phyloP scores from a whole-genome alignment of 2,329 filamentous ascomycete species.

The Arthrinium phaeospermum region DNA sequence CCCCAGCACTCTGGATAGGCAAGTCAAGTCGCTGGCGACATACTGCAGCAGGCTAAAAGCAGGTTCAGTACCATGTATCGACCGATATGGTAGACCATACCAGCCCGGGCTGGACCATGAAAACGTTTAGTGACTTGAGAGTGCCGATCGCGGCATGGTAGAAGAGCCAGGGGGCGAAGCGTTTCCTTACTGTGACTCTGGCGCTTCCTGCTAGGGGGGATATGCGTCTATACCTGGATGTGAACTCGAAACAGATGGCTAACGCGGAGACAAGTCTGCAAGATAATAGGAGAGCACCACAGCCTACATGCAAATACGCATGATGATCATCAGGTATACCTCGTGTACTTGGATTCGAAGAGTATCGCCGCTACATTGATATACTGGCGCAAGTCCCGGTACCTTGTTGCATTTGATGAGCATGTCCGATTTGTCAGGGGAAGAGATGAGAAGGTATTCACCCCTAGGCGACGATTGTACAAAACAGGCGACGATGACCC shows the following conservation, averaged over 20 bases:
- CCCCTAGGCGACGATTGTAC: too few relatives aligned
- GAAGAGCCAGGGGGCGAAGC: background rate
- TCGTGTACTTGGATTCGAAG: background rate
- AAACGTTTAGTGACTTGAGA: background rate
- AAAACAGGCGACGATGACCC: background rate
- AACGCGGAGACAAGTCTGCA: background rate
- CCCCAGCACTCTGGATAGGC: too few relatives aligned
- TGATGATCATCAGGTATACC: too few relatives aligned
- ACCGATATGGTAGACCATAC: background rate
- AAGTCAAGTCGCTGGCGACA: too few relatives aligned
- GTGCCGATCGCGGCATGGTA: background rate
- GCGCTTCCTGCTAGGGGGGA: background rate
- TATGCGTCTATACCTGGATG: background rate
- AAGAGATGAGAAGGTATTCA: background rate
- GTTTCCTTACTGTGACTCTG: background rate
- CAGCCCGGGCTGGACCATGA: background rate
- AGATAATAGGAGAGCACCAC: background rate
- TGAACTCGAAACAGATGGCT: background rate
- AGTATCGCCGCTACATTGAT: background rate
- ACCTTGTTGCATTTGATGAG: background rate
- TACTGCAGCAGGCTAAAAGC: background rate
- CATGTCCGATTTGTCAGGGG: background rate
- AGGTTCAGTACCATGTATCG: background rate
- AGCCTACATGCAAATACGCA: background rate
- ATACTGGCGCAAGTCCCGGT: background rate